Evolutionary conservation across 768 basidiomycete genomes (phyloP).

Genomic region (Mycena amicta): DNA sequence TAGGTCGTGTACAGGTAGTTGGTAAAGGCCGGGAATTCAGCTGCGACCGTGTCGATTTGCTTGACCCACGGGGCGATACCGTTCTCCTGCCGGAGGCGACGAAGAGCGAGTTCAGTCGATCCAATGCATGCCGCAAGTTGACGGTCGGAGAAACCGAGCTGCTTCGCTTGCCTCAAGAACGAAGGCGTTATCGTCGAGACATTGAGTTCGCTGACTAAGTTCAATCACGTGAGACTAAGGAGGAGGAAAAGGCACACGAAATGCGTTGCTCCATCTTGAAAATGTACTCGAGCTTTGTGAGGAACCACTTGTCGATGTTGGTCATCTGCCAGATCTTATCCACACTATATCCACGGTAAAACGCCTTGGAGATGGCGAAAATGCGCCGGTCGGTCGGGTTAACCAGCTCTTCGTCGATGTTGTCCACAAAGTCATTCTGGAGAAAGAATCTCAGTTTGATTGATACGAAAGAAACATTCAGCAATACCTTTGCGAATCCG

Average conservation of each 20-base stretch:
- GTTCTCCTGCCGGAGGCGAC: slow-evolving; percentile 82
- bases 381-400: slow-evolving; percentile 98
- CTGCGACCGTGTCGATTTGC: slow-evolving; percentile 98
- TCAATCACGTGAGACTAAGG: neutral
- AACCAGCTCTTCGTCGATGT: slow-evolving; percentile 89
- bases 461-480: too few relatives aligned
- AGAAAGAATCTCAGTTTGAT: too few relatives aligned
- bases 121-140: slow-evolving; percentile 82
- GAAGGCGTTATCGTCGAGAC: slow-evolving; percentile 64
- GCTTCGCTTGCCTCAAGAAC: slow-evolving; percentile 81
- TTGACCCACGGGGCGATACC: slow-evolving; percentile 91
- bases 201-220: slow-evolving; percentile 54
- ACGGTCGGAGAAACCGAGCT: slow-evolving; percentile 94
- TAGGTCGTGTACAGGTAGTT: slow-evolving; percentile 99
- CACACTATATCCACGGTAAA: slow-evolving; percentile 90
- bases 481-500: slow-evolving; percentile 80
- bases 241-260: slow-evolving; percentile 53
- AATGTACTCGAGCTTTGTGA: slow-evolving; percentile 85
- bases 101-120: slow-evolving; percentile 92
- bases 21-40: slow-evolving; percentile 97
- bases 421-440: slow-evolving; percentile 84
- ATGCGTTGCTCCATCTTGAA: slow-evolving; percentile 78
- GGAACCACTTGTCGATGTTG: slow-evolving; percentile 98
- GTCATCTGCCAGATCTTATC: slow-evolving; percentile 98
- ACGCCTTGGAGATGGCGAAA: slow-evolving; percentile 93